Evolutionary conservation across 768 basidiomycete genomes (phyloP).

Genomic region (Tubosaeta brunneosetosa): DNA sequence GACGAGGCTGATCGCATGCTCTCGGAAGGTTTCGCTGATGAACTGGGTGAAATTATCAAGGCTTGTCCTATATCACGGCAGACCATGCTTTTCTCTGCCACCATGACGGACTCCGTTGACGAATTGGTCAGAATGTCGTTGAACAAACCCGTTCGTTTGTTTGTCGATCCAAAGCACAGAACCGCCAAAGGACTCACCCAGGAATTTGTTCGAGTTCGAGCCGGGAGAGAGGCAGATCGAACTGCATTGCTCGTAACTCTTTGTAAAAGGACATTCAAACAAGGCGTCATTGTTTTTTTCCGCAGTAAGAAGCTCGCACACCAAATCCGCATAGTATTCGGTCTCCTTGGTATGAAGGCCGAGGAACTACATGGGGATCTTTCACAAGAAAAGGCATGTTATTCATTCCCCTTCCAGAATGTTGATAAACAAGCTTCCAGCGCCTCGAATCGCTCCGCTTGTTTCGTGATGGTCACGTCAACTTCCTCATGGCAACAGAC

Average conservation of each 20-base stretch:
- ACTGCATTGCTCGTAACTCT: conserved; percentile 73
- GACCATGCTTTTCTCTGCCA: conserved; percentile 98
- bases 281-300: conserved; percentile 86
- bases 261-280: conserved; percentile 84
- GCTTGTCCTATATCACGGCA: conserved; percentile 85
- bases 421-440: conserved; percentile 35
- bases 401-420: background rate
- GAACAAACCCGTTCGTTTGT: conserved; percentile 88
- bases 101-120: conserved; percentile 96
- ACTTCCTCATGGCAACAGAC: conserved; percentile 95
- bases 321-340: conserved; percentile 92
- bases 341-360: conserved; percentile 81
- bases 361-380: conserved; percentile 95
- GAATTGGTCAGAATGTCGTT: conserved; percentile 90
- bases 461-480: conserved; percentile 85
- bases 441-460: conserved; percentile 80
- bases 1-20: conserved; percentile 99
- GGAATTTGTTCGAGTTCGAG: conserved; percentile 90
- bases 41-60: conserved; percentile 89
- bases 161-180: conserved; percentile 89
- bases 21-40: conserved; percentile 91
- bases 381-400: conserved; percentile 85
- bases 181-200: conserved; percentile 85
- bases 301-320: conserved; percentile 96
- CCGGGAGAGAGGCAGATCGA: conserved; percentile 71